These are phyloP conservation scores for Fusarium odoratissimum DNA, from an alignment of 2,329 filamentous ascomycete species.

Conservation along the genomic window DNA sequence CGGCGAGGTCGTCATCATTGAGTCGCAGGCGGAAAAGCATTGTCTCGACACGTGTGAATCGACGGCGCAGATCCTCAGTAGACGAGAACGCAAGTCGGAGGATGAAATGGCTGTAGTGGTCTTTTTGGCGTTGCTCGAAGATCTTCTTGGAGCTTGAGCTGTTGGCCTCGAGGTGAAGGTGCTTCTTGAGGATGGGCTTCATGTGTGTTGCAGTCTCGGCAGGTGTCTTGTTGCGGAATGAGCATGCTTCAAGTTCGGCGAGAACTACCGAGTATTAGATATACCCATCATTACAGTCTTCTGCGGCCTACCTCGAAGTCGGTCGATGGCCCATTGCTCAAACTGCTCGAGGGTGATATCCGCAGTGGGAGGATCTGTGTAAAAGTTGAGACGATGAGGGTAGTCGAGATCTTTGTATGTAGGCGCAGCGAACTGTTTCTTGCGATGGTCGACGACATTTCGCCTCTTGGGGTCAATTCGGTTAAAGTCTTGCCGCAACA, in stretches of 20 bases:
- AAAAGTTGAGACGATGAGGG: constrained; percentile 90
- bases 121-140: constrained; percentile 83
- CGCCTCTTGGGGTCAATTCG: constrained; percentile 78
- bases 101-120: constrained; percentile 98
- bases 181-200: constrained; percentile 87
- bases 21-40: constrained; percentile 89
- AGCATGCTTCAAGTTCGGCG: constrained; percentile 91
- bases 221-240: constrained; percentile 89
- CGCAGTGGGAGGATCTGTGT: constrained; percentile 85
- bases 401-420: constrained; percentile 83
- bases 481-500: constrained; percentile 64
- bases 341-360: constrained; percentile 98
- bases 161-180: constrained; percentile 82
- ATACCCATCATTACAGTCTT: rapidly evolving
- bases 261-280: constrained; percentile 67
- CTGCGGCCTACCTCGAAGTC: constrained; percentile 74
- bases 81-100: constrained; percentile 90
- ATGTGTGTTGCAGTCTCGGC: constrained; percentile 87
- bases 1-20: constrained; percentile 77
- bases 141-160: constrained; percentile 71
- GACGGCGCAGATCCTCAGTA: constrained; percentile 88
- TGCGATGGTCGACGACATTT: constrained; percentile 80
- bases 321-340: constrained; percentile 97
- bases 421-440: constrained; percentile 85
- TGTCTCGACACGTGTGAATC: constrained; percentile 88